Base-by-base conservation (phyloP, 179 eudicot species). In the Beta corolliflora region DNA sequence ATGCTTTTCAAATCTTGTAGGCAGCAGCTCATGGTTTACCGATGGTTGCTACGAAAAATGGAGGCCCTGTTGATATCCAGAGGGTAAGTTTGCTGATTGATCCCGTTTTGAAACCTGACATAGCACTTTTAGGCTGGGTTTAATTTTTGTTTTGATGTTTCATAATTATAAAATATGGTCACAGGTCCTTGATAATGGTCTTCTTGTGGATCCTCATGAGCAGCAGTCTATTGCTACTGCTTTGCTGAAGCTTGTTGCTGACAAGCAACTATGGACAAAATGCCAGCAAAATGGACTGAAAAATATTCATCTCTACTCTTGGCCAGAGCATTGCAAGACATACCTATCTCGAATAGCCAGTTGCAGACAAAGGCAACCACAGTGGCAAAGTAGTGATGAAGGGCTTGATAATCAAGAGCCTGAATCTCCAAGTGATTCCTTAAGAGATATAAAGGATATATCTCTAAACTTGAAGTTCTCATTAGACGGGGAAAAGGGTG, bases 11-110 rank as follows among this genome's bases (percentile, higher is more conserved):
- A 50, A 15, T 70, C 80, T 76, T 82, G 70, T 91, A 96, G 99
- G 99, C 99, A 72, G 99, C 99, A 87, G 97, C 99, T 85, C 89
- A 93, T 86, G 96, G 99, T 79, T 81, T 96, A 74, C 99, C 99
- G 7, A 94, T 96, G 88, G 99, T 96, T 54, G 97, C 99, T 78
- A 96, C 98, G 1, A 94, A 89, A 85, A 96, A 97, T 85, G 99
- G 99, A 83, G 99, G 98, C 55, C 99, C 99, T 72, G 99, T 97
- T 78, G 99, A 97, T 84, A 94, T 97, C 80, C 94, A 91, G 69
- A 83, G 94, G 91, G 98, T 94, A 87, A 76, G 60, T 84, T 73
- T 25, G 50, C 77, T 72, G 9, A 65, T 56, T 8, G 11, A 64
- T 59, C 29, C n/a, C 54, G 18, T 58, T 67, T 2, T 31, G 74